These are phyloP conservation scores for Talaromyces borbonicus DNA, from an alignment of 495 filamentous ascomycete species.

Conservation along the genomic window DNA sequence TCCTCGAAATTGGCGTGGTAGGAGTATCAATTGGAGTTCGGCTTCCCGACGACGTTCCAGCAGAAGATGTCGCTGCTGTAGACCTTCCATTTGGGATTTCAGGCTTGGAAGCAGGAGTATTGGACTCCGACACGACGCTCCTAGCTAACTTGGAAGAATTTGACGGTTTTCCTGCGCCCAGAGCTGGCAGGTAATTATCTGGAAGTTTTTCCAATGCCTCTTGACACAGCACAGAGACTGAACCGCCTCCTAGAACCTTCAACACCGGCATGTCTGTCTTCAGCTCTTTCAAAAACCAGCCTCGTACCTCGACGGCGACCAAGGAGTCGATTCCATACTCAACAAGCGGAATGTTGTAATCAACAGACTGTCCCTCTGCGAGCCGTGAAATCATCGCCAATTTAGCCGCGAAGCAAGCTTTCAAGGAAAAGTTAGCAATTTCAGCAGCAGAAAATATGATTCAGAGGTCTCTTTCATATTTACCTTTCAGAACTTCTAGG, in stretches of 20 bases:
- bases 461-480: conserved; percentile 1
- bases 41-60: too few species aligned
- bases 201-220: background rate
- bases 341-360: conserved; percentile 6
- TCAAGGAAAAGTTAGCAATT: background rate
- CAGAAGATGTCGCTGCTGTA: too few species aligned
- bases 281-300: conserved; percentile 30
- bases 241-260: conserved; percentile 37
- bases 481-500: conserved; percentile 12
- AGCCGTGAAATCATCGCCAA: conserved; percentile 7
- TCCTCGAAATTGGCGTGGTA: too few species aligned
- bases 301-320: conserved; percentile 23
- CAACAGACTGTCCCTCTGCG: conserved; percentile 1
- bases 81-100: too few species aligned
- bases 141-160: background rate
- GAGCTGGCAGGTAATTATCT: background rate
- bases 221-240: conserved; percentile 7
- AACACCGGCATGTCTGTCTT: conserved; percentile 38
- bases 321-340: conserved; percentile 30
- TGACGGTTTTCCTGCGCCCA: background rate
- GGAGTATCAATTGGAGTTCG: too few species aligned
- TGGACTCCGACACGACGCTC: conserved; percentile 11
- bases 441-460: conserved; percentile 2
- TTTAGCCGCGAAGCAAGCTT: background rate
- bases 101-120: too few species aligned